phyloP scores from a whole-genome alignment of 2,329 filamentous ascomycete genomes.

The Alternaria sp. region DNA sequence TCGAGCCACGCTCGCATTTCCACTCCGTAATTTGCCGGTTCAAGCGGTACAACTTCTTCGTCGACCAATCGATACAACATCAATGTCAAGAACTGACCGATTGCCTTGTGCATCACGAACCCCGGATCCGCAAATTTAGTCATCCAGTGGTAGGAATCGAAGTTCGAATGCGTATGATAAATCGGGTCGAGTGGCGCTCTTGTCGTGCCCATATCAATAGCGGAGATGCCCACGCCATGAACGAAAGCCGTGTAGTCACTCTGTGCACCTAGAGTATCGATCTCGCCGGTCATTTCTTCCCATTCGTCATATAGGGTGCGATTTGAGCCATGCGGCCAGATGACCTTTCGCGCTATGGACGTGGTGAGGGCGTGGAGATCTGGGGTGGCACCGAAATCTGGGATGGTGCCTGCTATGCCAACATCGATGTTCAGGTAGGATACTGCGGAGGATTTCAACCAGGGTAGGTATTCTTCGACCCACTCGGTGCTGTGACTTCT shows the following conservation, averaged over 20 bases:
- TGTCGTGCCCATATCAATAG: slow-evolving; percentile 52
- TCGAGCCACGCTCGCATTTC: slow-evolving; percentile 45
- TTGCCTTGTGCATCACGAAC: slow-evolving; percentile 55
- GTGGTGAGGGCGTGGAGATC: slow-evolving; percentile 47
- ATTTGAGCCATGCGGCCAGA: slow-evolving; percentile 47
- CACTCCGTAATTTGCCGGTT: slow-evolving; percentile 45
- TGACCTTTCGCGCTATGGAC: slow-evolving; percentile 46
- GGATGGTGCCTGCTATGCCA: slow-evolving; percentile 53
- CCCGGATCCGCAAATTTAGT: slow-evolving; percentile 56
- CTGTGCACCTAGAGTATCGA: slow-evolving; percentile 53
- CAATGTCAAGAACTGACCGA: slow-evolving; percentile 54
- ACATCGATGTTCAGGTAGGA: slow-evolving; percentile 59
- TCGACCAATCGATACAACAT: slow-evolving; percentile 50
- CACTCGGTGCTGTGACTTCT: slow-evolving; percentile 50
- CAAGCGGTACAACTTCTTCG: slow-evolving; percentile 47
- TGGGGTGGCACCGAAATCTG: slow-evolving; percentile 46
- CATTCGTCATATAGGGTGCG: slow-evolving; percentile 55
- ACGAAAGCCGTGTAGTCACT: slow-evolving; percentile 56
- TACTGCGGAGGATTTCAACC: slow-evolving; percentile 51
- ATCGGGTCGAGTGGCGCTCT: slow-evolving; percentile 47
- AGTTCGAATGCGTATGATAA: slow-evolving; percentile 56
- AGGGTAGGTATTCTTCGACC: slow-evolving; percentile 58
- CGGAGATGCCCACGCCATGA: slow-evolving; percentile 48
- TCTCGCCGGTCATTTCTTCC: slow-evolving; percentile 41
- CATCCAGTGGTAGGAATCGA: slow-evolving; percentile 60